Evolutionary conservation across 2,329 filamentous ascomycete genomes (phyloP).

Genomic region (Trichoderma cornu-damae): DNA sequence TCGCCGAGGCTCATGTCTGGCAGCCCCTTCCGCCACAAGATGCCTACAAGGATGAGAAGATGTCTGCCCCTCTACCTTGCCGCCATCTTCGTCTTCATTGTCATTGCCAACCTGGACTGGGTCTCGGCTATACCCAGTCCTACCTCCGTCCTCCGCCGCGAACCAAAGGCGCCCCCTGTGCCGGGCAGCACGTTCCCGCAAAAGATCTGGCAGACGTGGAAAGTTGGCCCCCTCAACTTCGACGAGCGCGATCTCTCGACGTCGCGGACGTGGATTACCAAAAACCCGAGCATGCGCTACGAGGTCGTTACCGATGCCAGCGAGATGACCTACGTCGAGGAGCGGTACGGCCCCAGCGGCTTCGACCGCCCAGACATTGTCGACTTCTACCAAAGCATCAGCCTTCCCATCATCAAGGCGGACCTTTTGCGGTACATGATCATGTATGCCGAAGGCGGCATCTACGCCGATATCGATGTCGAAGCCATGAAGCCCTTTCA

Average conservation of each 20-base stretch:
- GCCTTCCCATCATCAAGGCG: conserved; percentile 59
- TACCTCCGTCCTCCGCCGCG: conserved; percentile 20
- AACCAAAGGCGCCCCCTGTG: conserved; percentile 18
- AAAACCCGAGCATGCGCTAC: conserved; percentile 62
- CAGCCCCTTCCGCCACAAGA: conserved; percentile 17
- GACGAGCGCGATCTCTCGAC: conserved; percentile 56
- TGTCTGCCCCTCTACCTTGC: conserved; percentile 43
- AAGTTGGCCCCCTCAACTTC: conserved; percentile 61
- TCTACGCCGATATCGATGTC: conserved; percentile 55
- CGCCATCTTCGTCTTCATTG: conserved; percentile 40
- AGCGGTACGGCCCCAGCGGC: conserved; percentile 59
- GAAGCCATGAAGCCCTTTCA: conserved; percentile 33
- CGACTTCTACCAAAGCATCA: conserved; percentile 54
- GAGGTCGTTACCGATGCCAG: conserved; percentile 67
- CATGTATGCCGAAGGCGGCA: conserved; percentile 69
- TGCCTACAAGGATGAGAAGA: conserved; percentile 31
- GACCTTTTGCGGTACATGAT: conserved; percentile 66
- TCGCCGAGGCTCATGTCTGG: conserved; percentile 36
- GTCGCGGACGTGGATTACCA: conserved; percentile 60
- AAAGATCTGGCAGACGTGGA: conserved; percentile 77
- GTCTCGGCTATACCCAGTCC: conserved; percentile 31
- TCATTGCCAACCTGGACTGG: conserved; percentile 44
- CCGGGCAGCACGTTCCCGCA: conserved; percentile 45
- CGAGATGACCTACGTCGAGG: conserved; percentile 61
- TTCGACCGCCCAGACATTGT: conserved; percentile 64